phyloP scores from a whole-genome alignment of 768 basidiomycete species.

The Russula sp. region DNA sequence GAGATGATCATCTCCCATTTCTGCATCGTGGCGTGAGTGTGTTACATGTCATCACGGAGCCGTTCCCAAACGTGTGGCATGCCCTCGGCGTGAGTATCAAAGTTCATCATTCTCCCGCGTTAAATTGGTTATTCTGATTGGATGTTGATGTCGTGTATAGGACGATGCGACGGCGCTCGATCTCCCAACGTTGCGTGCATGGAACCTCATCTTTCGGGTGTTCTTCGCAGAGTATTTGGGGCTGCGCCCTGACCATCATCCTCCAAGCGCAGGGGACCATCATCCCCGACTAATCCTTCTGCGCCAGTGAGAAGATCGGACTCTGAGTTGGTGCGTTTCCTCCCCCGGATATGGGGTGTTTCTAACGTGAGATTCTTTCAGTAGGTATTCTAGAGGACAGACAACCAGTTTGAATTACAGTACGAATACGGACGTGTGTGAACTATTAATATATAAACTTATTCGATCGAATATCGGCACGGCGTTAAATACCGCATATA shows the following conservation, averaged over 20 bases:
- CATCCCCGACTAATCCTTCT: conserved; percentile 3
- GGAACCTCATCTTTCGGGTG: conserved; percentile 85
- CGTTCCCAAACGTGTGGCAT: conserved; percentile 93
- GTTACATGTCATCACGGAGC: conserved; percentile 84
- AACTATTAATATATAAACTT: not conserved
- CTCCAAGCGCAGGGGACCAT: conserved; percentile 8
- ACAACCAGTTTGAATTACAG: not conserved
- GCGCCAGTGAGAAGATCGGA: conserved; percentile 25
- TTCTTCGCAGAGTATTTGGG: conserved; percentile 90
- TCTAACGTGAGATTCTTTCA: conserved; percentile 1
- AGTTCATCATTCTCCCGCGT: not conserved
- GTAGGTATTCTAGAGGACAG: conserved; percentile 12
- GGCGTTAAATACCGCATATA: too few species aligned
- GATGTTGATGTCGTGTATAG: conserved; percentile 40
- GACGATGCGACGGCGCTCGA: conserved; percentile 89
- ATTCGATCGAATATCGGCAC: not conserved
- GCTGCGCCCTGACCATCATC: conserved; percentile 48
- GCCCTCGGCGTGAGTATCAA: conserved; percentile 57
- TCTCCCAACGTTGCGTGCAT: conserved; percentile 78
- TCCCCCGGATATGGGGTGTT: not conserved
- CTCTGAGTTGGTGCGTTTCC: conserved; percentile 16
- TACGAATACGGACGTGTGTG: conserved; percentile 1
- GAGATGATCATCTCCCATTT: conserved; percentile 95
- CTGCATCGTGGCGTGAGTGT: conserved; percentile 76
- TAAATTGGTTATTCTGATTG: not conserved